These are phyloP conservation scores for Saturnispora galanensis DNA, from an alignment of 805 yeast species.

Conservation along the genomic window DNA sequence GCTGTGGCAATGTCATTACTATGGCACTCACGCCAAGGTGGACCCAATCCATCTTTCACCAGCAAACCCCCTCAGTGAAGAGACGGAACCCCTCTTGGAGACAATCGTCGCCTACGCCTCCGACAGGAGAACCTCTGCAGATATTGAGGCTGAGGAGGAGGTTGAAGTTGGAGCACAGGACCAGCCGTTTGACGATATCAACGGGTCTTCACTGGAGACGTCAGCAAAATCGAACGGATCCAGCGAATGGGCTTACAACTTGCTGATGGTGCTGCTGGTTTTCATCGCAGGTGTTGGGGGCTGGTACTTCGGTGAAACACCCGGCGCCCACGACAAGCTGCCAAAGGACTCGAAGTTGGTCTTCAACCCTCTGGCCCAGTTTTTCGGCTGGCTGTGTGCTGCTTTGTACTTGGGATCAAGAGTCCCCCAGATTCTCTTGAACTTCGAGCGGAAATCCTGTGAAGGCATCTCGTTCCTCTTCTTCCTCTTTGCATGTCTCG, in stretches of 20 bases:
- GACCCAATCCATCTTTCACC: slow-evolving; percentile 80
- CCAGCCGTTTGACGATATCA: slow-evolving; percentile 25
- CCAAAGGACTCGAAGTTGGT: slow-evolving; percentile 35
- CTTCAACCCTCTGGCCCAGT: slow-evolving; percentile 72
- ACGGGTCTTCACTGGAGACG: slow-evolving; percentile 11
- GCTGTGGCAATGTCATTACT: slow-evolving; percentile 72
- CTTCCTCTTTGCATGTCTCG: slow-evolving; percentile 89
- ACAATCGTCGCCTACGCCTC: slow-evolving; percentile 37
- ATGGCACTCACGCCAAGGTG: slow-evolving; percentile 52
- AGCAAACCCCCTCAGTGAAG: slow-evolving; percentile 69
- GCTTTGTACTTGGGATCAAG: slow-evolving; percentile 74
- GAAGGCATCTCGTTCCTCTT: slow-evolving; percentile 93
- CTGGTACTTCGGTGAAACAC: slow-evolving; percentile 49
- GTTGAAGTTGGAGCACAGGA: slow-evolving; percentile 26
- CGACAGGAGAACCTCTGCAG: background rate
- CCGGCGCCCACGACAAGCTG: slow-evolving; percentile 26
- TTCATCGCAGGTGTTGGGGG: slow-evolving; percentile 76
- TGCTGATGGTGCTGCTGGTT: slow-evolving; percentile 55
- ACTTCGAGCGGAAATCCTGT: slow-evolving; percentile 79
- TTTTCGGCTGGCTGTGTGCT: slow-evolving; percentile 79
- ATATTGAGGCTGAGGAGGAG: slow-evolving; percentile 2
- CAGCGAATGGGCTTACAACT: slow-evolving; percentile 23
- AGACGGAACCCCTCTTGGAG: slow-evolving; percentile 50
- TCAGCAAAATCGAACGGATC: slow-evolving; percentile 8
- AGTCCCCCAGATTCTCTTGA: slow-evolving; percentile 82